Evolutionary conservation across 1,284 basidiomycete genomes (phyloP).

Genomic region (Boletus mariae): DNA sequence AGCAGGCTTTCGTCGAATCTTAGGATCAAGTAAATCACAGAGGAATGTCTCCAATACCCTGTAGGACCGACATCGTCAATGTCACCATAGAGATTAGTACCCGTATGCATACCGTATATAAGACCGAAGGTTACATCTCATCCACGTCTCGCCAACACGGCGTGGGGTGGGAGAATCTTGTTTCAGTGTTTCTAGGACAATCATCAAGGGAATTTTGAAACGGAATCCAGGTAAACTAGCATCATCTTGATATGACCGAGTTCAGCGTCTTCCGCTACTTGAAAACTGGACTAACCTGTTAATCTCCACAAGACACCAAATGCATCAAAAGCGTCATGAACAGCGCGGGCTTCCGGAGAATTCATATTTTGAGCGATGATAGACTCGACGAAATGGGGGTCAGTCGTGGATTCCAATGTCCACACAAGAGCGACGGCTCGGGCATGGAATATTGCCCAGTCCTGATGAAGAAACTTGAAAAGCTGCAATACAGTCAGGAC

Average conservation of each 20-base stretch:
- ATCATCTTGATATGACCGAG: slow-evolving; percentile 65
- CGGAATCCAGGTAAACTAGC: slow-evolving; percentile 73
- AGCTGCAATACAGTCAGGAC: slow-evolving; percentile 44
- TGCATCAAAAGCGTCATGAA: slow-evolving; percentile 70
- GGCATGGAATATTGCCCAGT: slow-evolving; percentile 72
- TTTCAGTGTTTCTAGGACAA: slow-evolving; percentile 80
- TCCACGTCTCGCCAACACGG: slow-evolving; percentile 89
- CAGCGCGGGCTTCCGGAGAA: slow-evolving; percentile 44
- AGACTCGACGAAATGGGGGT: slow-evolving; percentile 68
- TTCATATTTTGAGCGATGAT: slow-evolving; percentile 72
- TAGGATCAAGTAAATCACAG: slow-evolving; percentile 72
- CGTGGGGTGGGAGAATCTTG: slow-evolving; percentile 70
- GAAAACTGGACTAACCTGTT: slow-evolving; percentile 54
- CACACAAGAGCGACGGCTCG: slow-evolving; percentile 86
- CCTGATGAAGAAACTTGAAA: slow-evolving; percentile 69
- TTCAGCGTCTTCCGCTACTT: slow-evolving; percentile 3
- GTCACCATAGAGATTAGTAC: not conserved
- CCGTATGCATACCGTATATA: slow-evolving; percentile 69
- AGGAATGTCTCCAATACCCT: slow-evolving; percentile 87
- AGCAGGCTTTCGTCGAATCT: slow-evolving; percentile 51
- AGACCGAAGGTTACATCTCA: slow-evolving; percentile 89
- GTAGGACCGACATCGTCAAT: slow-evolving; percentile 12
- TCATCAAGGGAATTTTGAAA: slow-evolving; percentile 83
- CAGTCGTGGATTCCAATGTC: slow-evolving; percentile 68
- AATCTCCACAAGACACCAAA: slow-evolving; percentile 93